Percentiles rank a stretch among this genome's conserved stretches.
Evolutionary conservation across 805 yeast genomes (phyloP).

Genomic region (Yarrowia porcina): DNA sequence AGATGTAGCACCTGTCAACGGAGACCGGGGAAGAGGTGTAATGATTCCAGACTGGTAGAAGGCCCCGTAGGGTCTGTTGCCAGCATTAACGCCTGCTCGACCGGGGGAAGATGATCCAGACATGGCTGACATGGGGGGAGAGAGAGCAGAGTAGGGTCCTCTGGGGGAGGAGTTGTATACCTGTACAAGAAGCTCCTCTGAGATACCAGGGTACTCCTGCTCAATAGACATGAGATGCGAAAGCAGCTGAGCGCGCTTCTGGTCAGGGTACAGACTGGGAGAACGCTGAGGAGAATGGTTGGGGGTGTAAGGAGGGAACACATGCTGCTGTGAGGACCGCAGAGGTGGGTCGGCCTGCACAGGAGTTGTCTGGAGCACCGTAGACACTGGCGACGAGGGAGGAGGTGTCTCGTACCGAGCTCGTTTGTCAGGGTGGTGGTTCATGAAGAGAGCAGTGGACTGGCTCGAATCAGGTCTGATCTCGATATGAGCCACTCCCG

Average conservation of each 20-base stretch:
- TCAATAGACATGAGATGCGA: conserved; percentile 8
- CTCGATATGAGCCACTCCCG: neutral
- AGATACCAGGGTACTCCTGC: conserved; percentile 21
- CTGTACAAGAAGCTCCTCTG: conserved; percentile 5
- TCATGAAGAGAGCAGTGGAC: neutral
- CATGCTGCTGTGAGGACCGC: neutral
- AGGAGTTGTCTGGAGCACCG: neutral
- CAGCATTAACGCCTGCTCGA: neutral
- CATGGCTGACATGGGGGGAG: neutral
- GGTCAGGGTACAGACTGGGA: neutral
- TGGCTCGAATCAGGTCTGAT: conserved; percentile 1
- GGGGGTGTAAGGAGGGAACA: neutral
- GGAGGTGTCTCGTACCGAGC: neutral
- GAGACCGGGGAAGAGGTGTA: neutral
- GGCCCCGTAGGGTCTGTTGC: conserved; percentile 6
- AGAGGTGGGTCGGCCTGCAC: neutral
- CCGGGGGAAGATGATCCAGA: conserved; percentile 1
- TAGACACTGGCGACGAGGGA: neutral
- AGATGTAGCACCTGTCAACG: neutral
- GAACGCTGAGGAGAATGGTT: neutral
- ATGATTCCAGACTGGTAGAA: conserved; percentile 12
- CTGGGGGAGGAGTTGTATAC: neutral
- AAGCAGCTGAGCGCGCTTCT: conserved; percentile 1
- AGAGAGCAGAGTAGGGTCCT: conserved; percentile 3
- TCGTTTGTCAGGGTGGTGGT: neutral